Conservation (phyloP, 2,329 filamentous ascomycete species). For the Monilinia fructicola region DNA sequence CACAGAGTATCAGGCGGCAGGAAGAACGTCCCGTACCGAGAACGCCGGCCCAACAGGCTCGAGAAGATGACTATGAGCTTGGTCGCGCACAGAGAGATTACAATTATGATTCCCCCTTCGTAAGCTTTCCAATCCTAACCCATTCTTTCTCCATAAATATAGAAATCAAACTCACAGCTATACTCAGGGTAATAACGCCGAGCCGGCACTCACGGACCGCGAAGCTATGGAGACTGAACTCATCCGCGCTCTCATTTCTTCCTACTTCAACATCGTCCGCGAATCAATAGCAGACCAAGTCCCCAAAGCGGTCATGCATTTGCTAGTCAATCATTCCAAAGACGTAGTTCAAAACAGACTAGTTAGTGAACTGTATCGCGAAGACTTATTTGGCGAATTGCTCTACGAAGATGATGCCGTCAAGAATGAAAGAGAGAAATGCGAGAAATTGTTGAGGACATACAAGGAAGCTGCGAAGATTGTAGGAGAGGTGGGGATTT, state of each 20-base stretch:
- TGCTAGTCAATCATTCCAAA: constrained; percentile 97
- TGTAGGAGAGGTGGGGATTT: constrained; percentile 88
- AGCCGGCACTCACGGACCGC: constrained; percentile 88
- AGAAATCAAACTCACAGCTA: constrained; percentile 22
- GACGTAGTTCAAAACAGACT: constrained; percentile 96
- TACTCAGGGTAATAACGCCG: constrained; percentile 58
- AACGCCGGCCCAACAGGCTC: constrained; percentile 53
- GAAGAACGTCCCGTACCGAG: constrained; percentile 48
- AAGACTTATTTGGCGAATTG: constrained; percentile 84
- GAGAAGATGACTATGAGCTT: constrained; percentile 43
- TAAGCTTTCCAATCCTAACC: constrained; percentile 42
- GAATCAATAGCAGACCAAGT: constrained; percentile 99
- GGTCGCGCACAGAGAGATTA: constrained; percentile 40
- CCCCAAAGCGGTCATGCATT: constrained; percentile 97
- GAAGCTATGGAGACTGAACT: constrained; percentile 97
- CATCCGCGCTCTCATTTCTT: constrained; percentile 92
- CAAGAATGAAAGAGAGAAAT: constrained; percentile 97
- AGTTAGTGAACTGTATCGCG: constrained; percentile 93
- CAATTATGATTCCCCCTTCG: constrained; percentile 48
- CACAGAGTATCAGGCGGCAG: constrained; percentile 76
- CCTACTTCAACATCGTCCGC: constrained; percentile 98
- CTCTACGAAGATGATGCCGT: constrained; percentile 97
- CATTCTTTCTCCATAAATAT: not conserved
- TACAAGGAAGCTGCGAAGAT: constrained; percentile 99
- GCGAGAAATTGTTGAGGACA: constrained; percentile 89